Base-by-base conservation (phyloP, 768 basidiomycete species). In the Hericium erinaceus region DNA sequence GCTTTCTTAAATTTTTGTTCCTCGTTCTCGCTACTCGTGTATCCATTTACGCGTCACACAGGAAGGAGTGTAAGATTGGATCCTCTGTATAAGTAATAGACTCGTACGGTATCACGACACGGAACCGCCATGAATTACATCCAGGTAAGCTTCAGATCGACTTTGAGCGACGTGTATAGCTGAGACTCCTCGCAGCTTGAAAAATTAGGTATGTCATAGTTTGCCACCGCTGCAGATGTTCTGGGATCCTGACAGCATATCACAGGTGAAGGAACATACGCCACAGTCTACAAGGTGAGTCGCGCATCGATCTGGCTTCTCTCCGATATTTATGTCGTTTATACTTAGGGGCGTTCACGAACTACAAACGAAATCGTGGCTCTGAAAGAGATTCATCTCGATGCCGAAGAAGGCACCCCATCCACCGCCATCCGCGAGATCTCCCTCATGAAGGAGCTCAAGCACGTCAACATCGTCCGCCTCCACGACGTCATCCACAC, bases 361-460 rank as follows among this genome's bases (percentile, higher is more conserved):
- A 93, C 93, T 37, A 98, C 95, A n/a, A 97, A 97, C 65, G 97
- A 98, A 72, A 92, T 97, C 54, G 97, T 99, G 16, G 97, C 97
- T 12, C 73, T 99, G 57, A 99, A 99, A 72, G 97, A 99, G 76
- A 99, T 99, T 62, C 95, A 98, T 67, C 88, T 99, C 59, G 97
- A 99, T 76, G 91, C 97, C 4, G 97, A 99, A 73, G 97, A 99
- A 74, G 97, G 97, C 38, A 99, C 97, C 0, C 97, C 97, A 37
- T 94, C 91, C 49, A 99, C 97, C 13, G 97, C 97, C 56, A 99
- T 99, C 70, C 87, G 97, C 50, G 97, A 99, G 78, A 98, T 99
- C 66, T 95, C 92, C 44, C 81, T 98, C 63, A 98, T 98, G 95
- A 98, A 99, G 71, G 97, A 99, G 70, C 85, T 99, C 67, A 97